Conservation (phyloP, 306 rosid species). For the Pterocarpus santalinus region DNA sequence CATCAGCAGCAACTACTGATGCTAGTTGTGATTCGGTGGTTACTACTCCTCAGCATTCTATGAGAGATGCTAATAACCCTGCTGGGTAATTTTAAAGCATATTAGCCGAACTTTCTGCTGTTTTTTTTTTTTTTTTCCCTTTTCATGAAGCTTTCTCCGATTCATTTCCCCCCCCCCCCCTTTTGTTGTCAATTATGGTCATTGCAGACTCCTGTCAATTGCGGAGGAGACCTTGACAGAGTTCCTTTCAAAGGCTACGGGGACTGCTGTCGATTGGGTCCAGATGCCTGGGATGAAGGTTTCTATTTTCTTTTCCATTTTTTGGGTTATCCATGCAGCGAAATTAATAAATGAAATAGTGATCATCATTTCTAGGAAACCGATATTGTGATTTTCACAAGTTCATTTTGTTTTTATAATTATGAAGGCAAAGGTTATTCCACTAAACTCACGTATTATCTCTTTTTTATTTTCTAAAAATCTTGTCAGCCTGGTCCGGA, state of each 20-base stretch:
- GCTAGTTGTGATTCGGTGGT: slow-evolving; percentile 94
- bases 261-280: slow-evolving; percentile 99
- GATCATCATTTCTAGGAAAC: background rate
- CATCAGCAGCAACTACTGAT: slow-evolving; percentile 84
- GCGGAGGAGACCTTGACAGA: slow-evolving; percentile 99
- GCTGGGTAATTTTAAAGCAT: slow-evolving; percentile 79
- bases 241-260: slow-evolving; percentile 99
- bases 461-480: background rate
- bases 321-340: slow-evolving; percentile 3
- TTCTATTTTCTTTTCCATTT: background rate
- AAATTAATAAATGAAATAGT: slow-evolving; percentile 1
- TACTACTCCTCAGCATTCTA: slow-evolving; percentile 81
- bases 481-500: slow-evolving; percentile 99
- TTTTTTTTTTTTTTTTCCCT: slow-evolving; percentile 3
- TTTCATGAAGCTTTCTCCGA: slow-evolving; percentile 18
- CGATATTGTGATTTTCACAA: background rate
- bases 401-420: background rate
- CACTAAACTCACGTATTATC: background rate
- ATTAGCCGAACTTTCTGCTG: slow-evolving; percentile 27
- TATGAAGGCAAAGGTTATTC: slow-evolving; percentile 1
- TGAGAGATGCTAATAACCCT: slow-evolving; percentile 93
- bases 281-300: slow-evolving; percentile 99
- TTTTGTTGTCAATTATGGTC: background rate
- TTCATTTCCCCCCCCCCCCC: background rate
- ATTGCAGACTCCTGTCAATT: slow-evolving; percentile 92